Percentiles rank a stretch among this genome's conserved stretches.
Evolutionary conservation across 1,284 basidiomycete genomes (phyloP).

Genomic region (Exobasidium cylindrosporum): DNA sequence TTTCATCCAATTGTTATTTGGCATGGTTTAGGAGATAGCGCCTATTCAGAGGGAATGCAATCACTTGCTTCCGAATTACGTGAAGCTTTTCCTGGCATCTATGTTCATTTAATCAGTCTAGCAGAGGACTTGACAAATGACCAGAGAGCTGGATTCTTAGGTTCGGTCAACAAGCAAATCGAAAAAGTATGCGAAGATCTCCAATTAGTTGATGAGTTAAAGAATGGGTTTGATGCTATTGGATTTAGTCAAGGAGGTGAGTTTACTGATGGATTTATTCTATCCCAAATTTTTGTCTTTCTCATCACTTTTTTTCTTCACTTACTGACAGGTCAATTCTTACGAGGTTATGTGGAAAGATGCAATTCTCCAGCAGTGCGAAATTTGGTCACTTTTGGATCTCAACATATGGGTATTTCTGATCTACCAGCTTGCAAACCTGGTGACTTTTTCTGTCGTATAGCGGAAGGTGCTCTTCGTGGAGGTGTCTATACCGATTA

Average conservation of each 20-base stretch:
- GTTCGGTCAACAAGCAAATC: conserved; percentile 73
- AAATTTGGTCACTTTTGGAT: conserved; percentile 69
- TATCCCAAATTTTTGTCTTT: no score
- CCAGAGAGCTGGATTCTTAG: conserved; percentile 72
- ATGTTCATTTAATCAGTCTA: conserved; percentile 69
- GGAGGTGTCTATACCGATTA: conserved; percentile 70
- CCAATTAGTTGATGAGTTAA: conserved; percentile 67
- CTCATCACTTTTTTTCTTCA: no score
- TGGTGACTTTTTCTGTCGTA: conserved; percentile 60
- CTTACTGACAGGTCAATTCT: conserved; percentile 71
- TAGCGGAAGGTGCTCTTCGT: conserved; percentile 70
- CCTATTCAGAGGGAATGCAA: conserved; percentile 59
- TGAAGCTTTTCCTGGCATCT: conserved; percentile 75
- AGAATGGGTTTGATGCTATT: conserved; percentile 60
- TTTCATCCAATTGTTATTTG: conserved; percentile 75
- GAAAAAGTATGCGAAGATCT: conserved; percentile 69
- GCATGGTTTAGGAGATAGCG: conserved; percentile 81
- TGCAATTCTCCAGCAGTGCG: conserved; percentile 62
- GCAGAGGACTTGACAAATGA: conserved; percentile 71
- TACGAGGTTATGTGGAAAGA: conserved; percentile 81
- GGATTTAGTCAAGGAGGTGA: conserved; percentile 55
- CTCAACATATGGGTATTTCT: conserved; percentile 63
- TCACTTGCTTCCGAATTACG: conserved; percentile 69
- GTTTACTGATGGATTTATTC: neutral
- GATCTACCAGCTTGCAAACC: conserved; percentile 72